Conservation (phyloP, 257 asterid genomes). For the Solanum chilense region DNA sequence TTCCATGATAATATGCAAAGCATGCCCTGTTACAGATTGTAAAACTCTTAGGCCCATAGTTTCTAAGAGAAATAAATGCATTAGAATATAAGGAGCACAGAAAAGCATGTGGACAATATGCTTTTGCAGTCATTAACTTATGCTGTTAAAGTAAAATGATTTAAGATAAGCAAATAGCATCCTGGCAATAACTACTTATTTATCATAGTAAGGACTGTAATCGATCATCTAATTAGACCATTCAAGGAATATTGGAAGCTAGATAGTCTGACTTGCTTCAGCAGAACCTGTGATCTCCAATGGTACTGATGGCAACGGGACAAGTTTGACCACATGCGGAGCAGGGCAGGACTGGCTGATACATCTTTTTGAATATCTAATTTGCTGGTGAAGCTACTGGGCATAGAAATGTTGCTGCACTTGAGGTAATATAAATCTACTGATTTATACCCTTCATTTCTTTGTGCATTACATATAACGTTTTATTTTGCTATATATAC, state of each 20-base stretch:
- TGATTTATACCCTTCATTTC: background rate
- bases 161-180: background rate
- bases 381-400: background rate
- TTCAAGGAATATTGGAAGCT: background rate
- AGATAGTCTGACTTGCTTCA: background rate
- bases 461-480: background rate
- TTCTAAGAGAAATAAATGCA: background rate
- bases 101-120: background rate
- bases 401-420: background rate
- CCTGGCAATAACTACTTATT: background rate
- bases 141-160: background rate
- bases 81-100: background rate
- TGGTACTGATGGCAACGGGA: background rate
- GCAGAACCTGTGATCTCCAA: background rate
- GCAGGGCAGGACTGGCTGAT: background rate
- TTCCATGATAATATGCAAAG: constrained; percentile 81
- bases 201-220: background rate
- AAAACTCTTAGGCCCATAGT: background rate
- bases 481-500: background rate
- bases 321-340: background rate
- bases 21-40: constrained; percentile 47
- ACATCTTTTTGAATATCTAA: background rate
- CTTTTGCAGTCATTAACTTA: background rate
- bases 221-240: background rate
- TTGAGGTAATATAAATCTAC: background rate